These are phyloP conservation scores for Datura wrightii DNA, from an alignment of 257 asterid genomes.

Conservation along the genomic window DNA sequence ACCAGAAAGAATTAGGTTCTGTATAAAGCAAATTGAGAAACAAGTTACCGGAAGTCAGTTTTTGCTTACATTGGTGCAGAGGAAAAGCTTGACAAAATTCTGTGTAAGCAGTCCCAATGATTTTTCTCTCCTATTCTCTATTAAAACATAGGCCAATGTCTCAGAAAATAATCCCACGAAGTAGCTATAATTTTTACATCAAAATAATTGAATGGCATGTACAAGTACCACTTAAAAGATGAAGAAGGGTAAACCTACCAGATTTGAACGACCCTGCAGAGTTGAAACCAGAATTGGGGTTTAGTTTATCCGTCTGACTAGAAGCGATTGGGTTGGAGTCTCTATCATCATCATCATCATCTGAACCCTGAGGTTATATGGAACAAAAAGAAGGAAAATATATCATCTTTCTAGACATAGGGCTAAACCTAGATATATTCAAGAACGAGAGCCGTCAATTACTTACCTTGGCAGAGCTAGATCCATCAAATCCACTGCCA, in stretches of 20 bases:
- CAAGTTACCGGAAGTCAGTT: background rate
- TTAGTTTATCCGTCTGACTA: conserved; percentile 60
- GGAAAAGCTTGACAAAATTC: conserved; percentile 90
- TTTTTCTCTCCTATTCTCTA: conserved; percentile 89
- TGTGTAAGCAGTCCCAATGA: conserved; percentile 96
- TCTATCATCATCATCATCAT: conserved; percentile 80
- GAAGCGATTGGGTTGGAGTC: conserved; percentile 52
- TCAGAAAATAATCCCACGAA: background rate
- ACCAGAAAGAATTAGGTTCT: conserved; percentile 12
- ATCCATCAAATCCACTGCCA: conserved; percentile 56
- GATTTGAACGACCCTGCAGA: conserved; percentile 43
- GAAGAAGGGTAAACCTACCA: conserved; percentile 44
- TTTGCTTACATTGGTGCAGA: conserved; percentile 81
- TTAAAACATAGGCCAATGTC: conserved; percentile 28
- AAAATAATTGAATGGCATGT: conserved; percentile 17
- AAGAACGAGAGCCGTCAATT: background rate
- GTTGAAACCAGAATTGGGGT: conserved; percentile 49
- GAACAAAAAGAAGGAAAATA: background rate
- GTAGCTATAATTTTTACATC: background rate
- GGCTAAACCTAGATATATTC: background rate
- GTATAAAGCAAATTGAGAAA: conserved; percentile 20
- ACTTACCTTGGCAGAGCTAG: conserved; percentile 37
- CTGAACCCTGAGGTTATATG: conserved; percentile 59
- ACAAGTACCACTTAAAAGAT: background rate
- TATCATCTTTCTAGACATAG: background rate